Evolutionary conservation across 179 eudicot genomes (phyloP).

Genomic region (Amaranthus tricolor): DNA sequence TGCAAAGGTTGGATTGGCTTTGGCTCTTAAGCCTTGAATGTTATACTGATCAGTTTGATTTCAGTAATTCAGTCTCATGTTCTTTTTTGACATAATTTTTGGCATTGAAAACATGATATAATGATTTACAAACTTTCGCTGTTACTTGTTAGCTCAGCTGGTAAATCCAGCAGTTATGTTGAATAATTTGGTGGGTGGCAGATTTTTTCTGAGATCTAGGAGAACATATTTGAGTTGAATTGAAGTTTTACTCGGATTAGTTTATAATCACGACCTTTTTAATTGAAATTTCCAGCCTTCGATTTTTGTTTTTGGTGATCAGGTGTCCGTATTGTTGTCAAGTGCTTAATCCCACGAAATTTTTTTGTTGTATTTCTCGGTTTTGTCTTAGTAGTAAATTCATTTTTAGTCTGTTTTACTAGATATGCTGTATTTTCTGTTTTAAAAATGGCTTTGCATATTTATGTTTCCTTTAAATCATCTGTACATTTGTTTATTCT

Average conservation of each 20-base stretch:
- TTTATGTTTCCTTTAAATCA: too few species aligned
- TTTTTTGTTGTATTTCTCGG: too few species aligned
- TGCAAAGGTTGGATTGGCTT: slow-evolving; percentile 80
- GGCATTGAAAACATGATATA: slow-evolving; percentile 26
- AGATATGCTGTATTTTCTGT: too few species aligned
- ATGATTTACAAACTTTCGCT: slow-evolving; percentile 9
- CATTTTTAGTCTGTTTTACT: too few species aligned
- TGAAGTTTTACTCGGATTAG: not conserved
- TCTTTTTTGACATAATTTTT: slow-evolving; percentile 19
- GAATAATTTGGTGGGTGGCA: slow-evolving; percentile 1
- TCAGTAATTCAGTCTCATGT: not conserved
- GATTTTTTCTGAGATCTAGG: slow-evolving; percentile 4
- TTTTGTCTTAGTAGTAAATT: too few species aligned
- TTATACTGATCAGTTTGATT: not conserved
- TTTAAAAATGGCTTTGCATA: too few species aligned
- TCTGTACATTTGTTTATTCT: too few species aligned
- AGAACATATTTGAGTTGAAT: not conserved
- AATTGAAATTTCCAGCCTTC: not conserved
- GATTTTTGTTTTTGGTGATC: too few species aligned
- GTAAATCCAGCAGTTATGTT: not conserved
- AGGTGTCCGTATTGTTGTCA: too few species aligned
- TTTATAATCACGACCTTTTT: not conserved
- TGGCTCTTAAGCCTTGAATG: slow-evolving; percentile 75
- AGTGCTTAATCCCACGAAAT: too few species aligned
- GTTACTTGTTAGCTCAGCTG: not conserved